These are phyloP conservation scores for Cryptococcus sp. DNA, from an alignment of 1,284 basidiomycete species.

Conservation along the genomic window DNA sequence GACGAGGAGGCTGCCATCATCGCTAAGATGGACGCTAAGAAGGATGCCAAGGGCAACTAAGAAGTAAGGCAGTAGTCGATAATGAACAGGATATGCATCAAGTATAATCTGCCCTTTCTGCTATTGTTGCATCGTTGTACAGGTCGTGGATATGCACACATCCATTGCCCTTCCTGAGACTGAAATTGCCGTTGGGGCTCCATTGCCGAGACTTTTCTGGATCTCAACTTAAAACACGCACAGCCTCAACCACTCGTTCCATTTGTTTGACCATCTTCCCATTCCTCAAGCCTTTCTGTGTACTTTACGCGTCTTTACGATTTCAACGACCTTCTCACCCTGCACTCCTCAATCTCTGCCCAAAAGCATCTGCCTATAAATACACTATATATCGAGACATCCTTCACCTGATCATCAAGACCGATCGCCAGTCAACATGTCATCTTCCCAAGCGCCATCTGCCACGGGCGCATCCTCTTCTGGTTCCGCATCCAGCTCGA, in stretches of 20 bases:
- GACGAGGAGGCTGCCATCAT: slow-evolving; percentile 22
- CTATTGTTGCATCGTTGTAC: background rate
- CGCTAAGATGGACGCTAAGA: slow-evolving; percentile 14
- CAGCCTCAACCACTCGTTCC: too few relatives aligned
- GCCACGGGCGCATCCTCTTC: background rate
- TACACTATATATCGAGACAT: too few relatives aligned
- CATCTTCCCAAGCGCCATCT: slow-evolving; percentile 6
- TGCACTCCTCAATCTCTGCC: too few relatives aligned
- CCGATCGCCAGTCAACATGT: slow-evolving; percentile 1
- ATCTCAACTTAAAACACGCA: too few relatives aligned
- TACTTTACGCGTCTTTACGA: too few relatives aligned
- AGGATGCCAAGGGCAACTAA: slow-evolving; percentile 16
- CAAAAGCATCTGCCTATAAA: too few relatives aligned
- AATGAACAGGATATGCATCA: background rate
- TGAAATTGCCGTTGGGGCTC: too few relatives aligned
- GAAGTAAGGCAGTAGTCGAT: too few relatives aligned
- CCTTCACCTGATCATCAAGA: background rate
- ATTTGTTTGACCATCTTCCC: too few relatives aligned
- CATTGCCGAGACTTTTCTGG: too few relatives aligned
- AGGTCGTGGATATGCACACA: background rate
- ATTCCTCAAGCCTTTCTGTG: too few relatives aligned
- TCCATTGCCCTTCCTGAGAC: background rate
- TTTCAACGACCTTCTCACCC: too few relatives aligned
- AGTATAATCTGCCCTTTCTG: background rate
- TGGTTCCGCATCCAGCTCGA: background rate